These are phyloP conservation scores for Tribonema minus DNA, from an alignment of 108 stramenopile species.

Conservation along the genomic window DNA sequence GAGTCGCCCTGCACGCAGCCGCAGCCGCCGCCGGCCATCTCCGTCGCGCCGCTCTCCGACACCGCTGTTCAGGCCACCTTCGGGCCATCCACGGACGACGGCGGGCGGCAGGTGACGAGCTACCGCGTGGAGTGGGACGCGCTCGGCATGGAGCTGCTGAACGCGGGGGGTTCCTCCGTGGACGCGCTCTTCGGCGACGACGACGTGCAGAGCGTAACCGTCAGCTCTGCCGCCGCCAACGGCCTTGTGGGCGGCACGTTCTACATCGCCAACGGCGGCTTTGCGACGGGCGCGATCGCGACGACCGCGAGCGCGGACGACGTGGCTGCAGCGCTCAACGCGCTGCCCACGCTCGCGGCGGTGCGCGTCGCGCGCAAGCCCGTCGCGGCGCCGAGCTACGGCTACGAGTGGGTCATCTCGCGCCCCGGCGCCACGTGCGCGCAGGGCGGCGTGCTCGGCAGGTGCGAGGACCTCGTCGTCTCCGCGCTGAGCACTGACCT, in stretches of 20 bases:
- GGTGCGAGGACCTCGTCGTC: constrained; percentile 10
- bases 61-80: constrained; percentile 60
- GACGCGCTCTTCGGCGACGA: no score
- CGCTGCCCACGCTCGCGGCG: constrained; percentile 5
- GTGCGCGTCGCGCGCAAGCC: no score
- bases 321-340: background rate
- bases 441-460: no score
- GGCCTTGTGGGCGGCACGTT: no score
- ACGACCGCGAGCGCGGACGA: constrained; percentile 54
- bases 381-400: no score
- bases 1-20: constrained; percentile 54
- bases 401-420: no score
- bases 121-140: constrained; percentile 77
- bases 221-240: no score
- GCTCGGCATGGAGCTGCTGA: constrained; percentile 49
- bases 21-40: constrained; percentile 17
- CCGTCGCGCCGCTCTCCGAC: background rate
- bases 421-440: no score
- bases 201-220: no score
- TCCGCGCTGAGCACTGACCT: constrained; percentile 14
- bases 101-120: constrained; percentile 64
- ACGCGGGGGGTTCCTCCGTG: no score
- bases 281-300: constrained; percentile 48
- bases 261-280: constrained; percentile 51
- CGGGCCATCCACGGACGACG: constrained; percentile 64